These are phyloP conservation scores for Colletotrichum sp. DNA, from an alignment of 2,329 filamentous ascomycete species.

Conservation along the genomic window DNA sequence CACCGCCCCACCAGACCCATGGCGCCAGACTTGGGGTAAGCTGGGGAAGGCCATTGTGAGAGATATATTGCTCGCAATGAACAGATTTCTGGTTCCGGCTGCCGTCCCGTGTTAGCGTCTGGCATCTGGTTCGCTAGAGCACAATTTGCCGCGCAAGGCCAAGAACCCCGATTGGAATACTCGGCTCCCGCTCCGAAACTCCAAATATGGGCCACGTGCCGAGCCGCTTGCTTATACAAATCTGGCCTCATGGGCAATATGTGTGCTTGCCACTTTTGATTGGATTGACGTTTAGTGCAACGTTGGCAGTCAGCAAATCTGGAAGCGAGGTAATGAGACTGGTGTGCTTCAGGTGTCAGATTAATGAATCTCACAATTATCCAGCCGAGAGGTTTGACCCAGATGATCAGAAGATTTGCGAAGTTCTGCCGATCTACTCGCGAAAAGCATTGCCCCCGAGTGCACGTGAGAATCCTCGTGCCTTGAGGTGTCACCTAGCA, in stretches of 20 bases:
- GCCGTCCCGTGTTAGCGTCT: neutral
- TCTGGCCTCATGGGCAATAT: neutral
- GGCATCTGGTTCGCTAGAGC: neutral
- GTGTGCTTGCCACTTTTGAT: neutral
- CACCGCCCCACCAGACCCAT: neutral
- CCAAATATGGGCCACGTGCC: neutral
- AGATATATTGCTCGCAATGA: neutral
- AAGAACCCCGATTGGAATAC: conserved; percentile 6
- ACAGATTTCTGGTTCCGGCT: neutral
- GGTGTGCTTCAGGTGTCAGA: neutral
- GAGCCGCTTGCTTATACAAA: neutral
- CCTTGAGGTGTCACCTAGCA: neutral
- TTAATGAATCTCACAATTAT: neutral
- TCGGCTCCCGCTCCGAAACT: neutral
- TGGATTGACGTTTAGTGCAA: neutral
- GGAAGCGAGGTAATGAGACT: neutral
- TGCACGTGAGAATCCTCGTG: neutral
- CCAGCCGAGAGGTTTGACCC: neutral
- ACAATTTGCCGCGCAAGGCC: neutral
- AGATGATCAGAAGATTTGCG: neutral
- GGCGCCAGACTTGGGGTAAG: neutral
- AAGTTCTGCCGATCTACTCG: neutral
- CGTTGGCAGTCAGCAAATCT: neutral
- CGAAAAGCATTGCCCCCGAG: neutral
- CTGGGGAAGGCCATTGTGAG: neutral